phyloP scores from a whole-genome alignment of 768 basidiomycete genomes.

The Dentipellis sp. region DNA sequence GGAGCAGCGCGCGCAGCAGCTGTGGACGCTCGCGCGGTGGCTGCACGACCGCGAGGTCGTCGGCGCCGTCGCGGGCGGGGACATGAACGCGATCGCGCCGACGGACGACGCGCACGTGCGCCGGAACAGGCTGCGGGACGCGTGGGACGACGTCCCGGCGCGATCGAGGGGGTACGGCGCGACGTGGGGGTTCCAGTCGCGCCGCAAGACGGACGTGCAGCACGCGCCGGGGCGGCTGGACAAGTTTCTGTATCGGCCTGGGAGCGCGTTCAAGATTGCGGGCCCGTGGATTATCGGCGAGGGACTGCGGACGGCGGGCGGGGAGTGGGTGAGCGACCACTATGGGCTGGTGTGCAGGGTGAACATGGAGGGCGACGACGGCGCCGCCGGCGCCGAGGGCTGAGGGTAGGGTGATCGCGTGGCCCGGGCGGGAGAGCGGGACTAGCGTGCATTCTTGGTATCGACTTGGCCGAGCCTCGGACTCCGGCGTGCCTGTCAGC shows the following conservation, averaged over 20 bases:
- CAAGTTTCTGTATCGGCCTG: conserved; percentile 50
- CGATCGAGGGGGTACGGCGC: conserved; percentile 35
- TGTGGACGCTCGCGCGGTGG: conserved; percentile 41
- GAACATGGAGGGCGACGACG: conserved; percentile 5
- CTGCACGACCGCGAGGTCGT: conserved; percentile 36
- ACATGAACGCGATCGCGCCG: conserved; percentile 58
- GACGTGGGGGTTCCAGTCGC: conserved; percentile 69
- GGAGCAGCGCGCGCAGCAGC: conserved; percentile 33
- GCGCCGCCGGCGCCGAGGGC: too few species aligned
- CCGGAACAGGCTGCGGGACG: conserved; percentile 45
- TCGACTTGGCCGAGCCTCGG: too few species aligned
- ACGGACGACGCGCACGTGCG: conserved; percentile 34
- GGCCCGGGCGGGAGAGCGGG: too few species aligned
- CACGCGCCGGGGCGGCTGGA: conserved; percentile 52
- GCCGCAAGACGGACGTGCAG: conserved; percentile 13
- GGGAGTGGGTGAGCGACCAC: conserved; percentile 59
- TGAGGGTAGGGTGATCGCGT: too few species aligned
- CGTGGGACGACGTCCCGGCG: conserved; percentile 35
- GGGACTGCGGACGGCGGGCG: conserved; percentile 33
- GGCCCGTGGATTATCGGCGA: conserved; percentile 48
- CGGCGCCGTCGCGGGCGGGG: conserved; percentile 59
- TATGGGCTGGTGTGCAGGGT: conserved; percentile 43
- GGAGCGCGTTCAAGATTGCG: conserved; percentile 40
- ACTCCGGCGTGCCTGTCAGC: too few species aligned
- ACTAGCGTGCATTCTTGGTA: too few species aligned